Conservation (phyloP, 2,329 filamentous ascomycete species). For the Arachnomyces sp. region DNA sequence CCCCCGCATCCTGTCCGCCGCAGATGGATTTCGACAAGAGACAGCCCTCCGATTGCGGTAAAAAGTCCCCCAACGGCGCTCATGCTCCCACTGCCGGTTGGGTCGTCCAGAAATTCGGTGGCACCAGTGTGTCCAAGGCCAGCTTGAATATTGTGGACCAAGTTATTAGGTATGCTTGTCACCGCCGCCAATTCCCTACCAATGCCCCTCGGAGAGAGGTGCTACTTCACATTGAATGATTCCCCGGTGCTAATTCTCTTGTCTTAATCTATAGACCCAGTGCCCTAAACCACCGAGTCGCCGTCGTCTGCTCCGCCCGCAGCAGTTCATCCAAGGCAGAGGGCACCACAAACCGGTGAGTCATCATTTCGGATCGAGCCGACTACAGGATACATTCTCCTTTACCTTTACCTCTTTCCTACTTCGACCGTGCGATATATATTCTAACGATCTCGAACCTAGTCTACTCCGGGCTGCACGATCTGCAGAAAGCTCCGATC, state of each 20-base stretch:
- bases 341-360: conserved; percentile 89
- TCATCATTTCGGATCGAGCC: conserved; percentile 21
- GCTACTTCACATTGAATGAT: not conserved
- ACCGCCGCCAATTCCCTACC: conserved; percentile 3
- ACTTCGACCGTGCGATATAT: conserved; percentile 1
- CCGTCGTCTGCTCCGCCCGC: conserved; percentile 89
- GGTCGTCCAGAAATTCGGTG: conserved; percentile 92
- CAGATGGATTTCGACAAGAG: conserved; percentile 7
- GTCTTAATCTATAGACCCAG: conserved; percentile 40
- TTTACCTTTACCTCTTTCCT: not conserved
- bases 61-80: conserved; percentile 14
- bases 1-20: not conserved
- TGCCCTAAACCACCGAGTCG: conserved; percentile 63
- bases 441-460: conserved; percentile 7
- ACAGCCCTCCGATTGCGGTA: too few relatives aligned
- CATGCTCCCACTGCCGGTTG: conserved; percentile 41
- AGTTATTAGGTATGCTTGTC: conserved; percentile 52
- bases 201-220: not conserved
- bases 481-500: conserved; percentile 40
- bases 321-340: conserved; percentile 91
- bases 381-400: conserved; percentile 2
- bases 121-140: conserved; percentile 93
- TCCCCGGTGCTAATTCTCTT: conserved; percentile 4
- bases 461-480: conserved; percentile 42
- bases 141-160: conserved; percentile 64